Percentiles rank a stretch among this genome's conserved stretches.
Evolutionary conservation across 2,329 filamentous ascomycete species (phyloP).

Genomic region (Microsporum ferrugineum): DNA sequence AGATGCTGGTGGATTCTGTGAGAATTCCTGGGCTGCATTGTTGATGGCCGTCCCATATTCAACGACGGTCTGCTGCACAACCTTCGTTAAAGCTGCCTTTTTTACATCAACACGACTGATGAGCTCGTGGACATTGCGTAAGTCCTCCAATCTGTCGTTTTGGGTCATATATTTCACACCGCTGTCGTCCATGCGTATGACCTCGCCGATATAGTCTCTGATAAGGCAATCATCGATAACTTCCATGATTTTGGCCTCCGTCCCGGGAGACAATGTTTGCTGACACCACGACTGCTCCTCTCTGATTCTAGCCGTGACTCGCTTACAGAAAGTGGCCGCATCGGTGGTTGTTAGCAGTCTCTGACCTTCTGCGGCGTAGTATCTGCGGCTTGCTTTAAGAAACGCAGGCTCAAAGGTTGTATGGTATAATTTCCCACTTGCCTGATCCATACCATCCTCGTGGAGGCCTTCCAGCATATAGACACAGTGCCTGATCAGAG

Average conservation of each 20-base stretch:
- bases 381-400: conserved; percentile 55
- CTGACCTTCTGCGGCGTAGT: conserved; percentile 67
- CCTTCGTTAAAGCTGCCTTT: conserved; percentile 57
- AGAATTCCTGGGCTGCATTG: conserved; percentile 45
- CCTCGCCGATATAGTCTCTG: conserved; percentile 61
- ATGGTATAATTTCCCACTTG: conserved; percentile 70
- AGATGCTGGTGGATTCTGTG: conserved; percentile 41
- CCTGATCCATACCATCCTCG: conserved; percentile 64
- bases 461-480: conserved; percentile 86
- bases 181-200: conserved; percentile 72
- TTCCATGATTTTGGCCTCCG: conserved; percentile 58
- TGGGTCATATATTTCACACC: conserved; percentile 85
- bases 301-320: conserved; percentile 59
- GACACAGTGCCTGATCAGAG: conserved; percentile 68
- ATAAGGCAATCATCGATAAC: conserved; percentile 79
- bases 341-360: conserved; percentile 65
- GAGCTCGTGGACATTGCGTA: conserved; percentile 70
- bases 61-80: conserved; percentile 62
- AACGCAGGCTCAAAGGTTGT: conserved; percentile 73
- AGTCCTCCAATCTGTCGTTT: conserved; percentile 67
- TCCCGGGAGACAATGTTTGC: conserved; percentile 65
- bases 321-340: conserved; percentile 67
- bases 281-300: conserved; percentile 76
- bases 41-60: conserved; percentile 78
- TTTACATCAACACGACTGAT: conserved; percentile 65